These are phyloP conservation scores for Sporothrix schenckii DNA, from an alignment of 2,329 filamentous ascomycete species.

Conservation along the genomic window DNA sequence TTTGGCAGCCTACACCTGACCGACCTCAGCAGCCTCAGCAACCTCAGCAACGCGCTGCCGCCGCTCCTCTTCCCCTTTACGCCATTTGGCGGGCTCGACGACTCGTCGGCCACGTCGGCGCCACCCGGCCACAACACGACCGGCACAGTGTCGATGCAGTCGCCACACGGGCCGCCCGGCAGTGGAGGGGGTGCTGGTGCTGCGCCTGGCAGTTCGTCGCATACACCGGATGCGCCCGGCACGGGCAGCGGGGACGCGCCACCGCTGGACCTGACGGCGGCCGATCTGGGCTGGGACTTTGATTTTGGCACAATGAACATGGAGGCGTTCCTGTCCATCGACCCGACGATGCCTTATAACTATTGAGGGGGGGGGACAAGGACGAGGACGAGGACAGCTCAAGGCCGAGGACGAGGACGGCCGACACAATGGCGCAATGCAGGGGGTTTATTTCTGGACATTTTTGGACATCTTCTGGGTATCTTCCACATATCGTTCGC, in stretches of 20 bases:
- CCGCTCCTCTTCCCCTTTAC: slow-evolving; percentile 30
- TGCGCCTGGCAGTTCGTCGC: neutral
- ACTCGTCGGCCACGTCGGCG: neutral
- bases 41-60: slow-evolving; percentile 28
- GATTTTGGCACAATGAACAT: slow-evolving; percentile 36
- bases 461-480: neutral
- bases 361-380: neutral
- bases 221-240: neutral
- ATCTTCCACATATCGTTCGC: no score
- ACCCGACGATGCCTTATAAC: slow-evolving; percentile 32
- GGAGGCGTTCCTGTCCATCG: slow-evolving; percentile 35
- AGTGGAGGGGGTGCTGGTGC: neutral
- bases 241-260: neutral
- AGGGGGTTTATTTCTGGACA: no score
- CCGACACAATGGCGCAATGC: no score
- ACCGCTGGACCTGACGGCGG: slow-evolving; percentile 33
- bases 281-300: slow-evolving; percentile 36
- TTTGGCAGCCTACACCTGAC: neutral
- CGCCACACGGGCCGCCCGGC: neutral
- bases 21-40: slow-evolving; percentile 20
- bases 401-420: no score
- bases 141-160: neutral
- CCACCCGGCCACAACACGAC: no score
- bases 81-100: slow-evolving; percentile 29
- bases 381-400: no score